Base-by-base conservation (phyloP, 176 grass and related monocot genomes). In the Carex kokanica region DNA sequence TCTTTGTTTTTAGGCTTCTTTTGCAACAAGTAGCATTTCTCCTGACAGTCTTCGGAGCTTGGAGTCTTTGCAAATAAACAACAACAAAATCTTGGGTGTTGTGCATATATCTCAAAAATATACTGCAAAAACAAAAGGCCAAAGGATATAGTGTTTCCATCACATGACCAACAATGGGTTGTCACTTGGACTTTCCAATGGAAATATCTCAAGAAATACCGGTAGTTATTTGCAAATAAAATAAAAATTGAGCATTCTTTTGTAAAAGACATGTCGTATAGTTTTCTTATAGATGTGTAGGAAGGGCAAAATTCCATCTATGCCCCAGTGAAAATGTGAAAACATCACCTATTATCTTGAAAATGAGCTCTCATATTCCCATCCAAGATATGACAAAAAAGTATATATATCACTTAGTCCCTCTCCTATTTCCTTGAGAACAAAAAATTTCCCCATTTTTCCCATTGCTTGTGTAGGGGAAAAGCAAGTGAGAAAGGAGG, bases 391-490 rank as follows among this genome's bases (percentile, higher is more conserved):
- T 41, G 41, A 24, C 66, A 74, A 74, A 23, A 23, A 6, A 49
- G 24, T 8, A 51, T 5, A 23, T 4, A 27, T 74, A 66, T 15
- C 29, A 66, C 14, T 66, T 3, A 36, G 15, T 38, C 13, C 16
- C 32, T 75, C 21, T 75, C 45, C 72, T 54, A 54, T 29, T 51
- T 75, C 43, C 45, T 75, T 54, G 17, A 75, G 43, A 75, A 75
- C 11, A 27, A 29, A n/a, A 74, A 54, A 16, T 31, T 52, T 9
- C 59, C 5, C 47, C 47, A 51, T 17, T 15, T 17, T 52, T 75
- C 23, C 45, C 23, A 27, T 75, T 75, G 11, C 21, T 29, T 75
- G 29, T 16, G 13, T 53, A 71, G 1, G 3, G 67, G 23, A 53
- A 29, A 75, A 17, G 63, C 25, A 14, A 69, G 65, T 41, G 65